Evolutionary conservation across 148 eudicot species (phyloP), one percentile per base, ranked within the genome.

Genomic region (Camellia lanceoleosa): DNA sequence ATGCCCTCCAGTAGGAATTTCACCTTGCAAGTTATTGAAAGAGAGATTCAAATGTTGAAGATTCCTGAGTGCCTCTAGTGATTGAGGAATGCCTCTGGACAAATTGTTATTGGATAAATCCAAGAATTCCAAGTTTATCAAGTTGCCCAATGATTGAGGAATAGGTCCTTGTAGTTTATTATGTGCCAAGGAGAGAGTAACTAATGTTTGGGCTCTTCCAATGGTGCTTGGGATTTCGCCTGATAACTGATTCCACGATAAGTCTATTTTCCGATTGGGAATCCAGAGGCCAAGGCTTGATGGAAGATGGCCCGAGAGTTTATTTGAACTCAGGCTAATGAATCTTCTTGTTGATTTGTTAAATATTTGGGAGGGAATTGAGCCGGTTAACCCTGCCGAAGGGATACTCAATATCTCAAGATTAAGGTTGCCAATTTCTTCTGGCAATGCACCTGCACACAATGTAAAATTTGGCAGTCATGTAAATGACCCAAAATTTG

Each of bases 1-100:
- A 30, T 30, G 38, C 38, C 38, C 38, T 30, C 38, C 38, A 1
- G 38, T 1, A 1, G 1, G 38, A 30, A 30, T 30, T 30, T 30
- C 38, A 1, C 38, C 38, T 30, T 1, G 38, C 38, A 30, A 30
- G 38, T 30, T 30, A 30, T 30, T 30, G 38, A 30, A 30, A 1
- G 38, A 30, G 38, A 30, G 38, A 30, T 30, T 30, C 38, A 30
- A 30, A 44, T 14, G 15, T 20, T 60, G 56, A 7, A 2, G 52
- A 4, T 3, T 79, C 41, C 60, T 79, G 79, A 85, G 80, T 13
- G 68, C 75, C 3, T 51, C 76, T 19, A 79, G 81, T 76, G 76
- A 62, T 55, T 64, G 76, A 6, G 88, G 89, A n/a, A 86, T 86
- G 15, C 0, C 62, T 30, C 89, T 85, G 10, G 86, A 78, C 38